Percentiles rank a stretch among this genome's conserved stretches.
Conservation (phyloP, 305 asterid genomes). For the Solanum hybrid region DNA sequence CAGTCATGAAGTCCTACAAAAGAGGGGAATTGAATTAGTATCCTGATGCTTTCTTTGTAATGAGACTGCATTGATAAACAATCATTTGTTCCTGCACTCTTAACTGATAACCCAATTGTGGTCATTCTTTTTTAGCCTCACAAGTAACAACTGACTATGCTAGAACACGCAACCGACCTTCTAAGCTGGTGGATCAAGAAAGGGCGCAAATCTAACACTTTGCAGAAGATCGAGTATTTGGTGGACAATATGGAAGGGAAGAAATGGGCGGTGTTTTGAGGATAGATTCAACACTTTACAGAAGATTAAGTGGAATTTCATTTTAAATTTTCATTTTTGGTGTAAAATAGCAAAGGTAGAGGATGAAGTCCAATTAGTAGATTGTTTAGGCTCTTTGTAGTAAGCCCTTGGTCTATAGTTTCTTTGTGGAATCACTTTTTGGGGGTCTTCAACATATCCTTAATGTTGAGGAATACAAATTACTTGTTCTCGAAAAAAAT, state of each 20-base stretch:
- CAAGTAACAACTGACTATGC: not conserved
- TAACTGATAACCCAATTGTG: not conserved
- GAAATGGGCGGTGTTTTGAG: not conserved
- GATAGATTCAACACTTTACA: not conserved
- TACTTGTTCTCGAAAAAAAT: not conserved
- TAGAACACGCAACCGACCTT: not conserved
- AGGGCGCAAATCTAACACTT: not conserved
- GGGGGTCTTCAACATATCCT: not conserved
- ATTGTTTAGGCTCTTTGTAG: not conserved
- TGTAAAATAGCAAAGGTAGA: not conserved
- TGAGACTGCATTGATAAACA: not conserved
- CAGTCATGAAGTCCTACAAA: not conserved
- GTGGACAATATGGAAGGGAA: not conserved
- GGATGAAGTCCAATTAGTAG: not conserved
- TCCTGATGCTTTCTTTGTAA: not conserved
- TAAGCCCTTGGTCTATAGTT: not conserved
- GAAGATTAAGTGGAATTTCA: not conserved
- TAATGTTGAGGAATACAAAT: not conserved
- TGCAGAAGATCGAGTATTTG: not conserved
- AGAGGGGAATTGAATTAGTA: not conserved
- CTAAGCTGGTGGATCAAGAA: not conserved
- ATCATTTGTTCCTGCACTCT: not conserved
- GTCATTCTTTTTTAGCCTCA: not conserved
- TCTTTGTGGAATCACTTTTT: not conserved
- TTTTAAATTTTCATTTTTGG: too few relatives aligned